Conservation (phyloP, 305 asterid genomes). For the Andrographis paniculata region DNA sequence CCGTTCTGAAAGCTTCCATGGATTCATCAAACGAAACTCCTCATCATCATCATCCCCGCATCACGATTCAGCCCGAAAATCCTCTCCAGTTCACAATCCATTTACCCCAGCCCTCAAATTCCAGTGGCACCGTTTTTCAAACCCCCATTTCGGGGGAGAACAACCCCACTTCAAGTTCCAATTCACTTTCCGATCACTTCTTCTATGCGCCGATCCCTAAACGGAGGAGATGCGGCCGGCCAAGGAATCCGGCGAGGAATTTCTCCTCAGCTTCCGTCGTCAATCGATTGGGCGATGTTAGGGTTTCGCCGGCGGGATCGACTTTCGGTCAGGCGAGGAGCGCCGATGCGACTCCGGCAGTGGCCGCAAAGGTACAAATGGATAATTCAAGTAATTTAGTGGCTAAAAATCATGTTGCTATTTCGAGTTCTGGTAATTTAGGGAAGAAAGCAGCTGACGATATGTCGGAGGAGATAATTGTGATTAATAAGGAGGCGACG, state of each 20-base stretch:
- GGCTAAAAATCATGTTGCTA: slow-evolving; percentile 20
- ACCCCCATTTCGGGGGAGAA: slow-evolving; percentile 21
- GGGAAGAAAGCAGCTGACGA: slow-evolving; percentile 30
- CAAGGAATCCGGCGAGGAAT: slow-evolving; percentile 40
- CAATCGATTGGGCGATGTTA: slow-evolving; percentile 19
- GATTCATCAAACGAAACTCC: slow-evolving; percentile 31
- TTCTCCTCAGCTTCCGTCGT: slow-evolving; percentile 15
- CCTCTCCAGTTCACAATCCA: slow-evolving; percentile 30
- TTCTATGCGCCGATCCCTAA: slow-evolving; percentile 50
- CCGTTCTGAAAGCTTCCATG: slow-evolving; percentile 27
- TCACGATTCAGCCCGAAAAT: slow-evolving; percentile 24
- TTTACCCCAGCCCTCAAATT: slow-evolving; percentile 21
- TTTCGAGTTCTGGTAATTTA: slow-evolving; percentile 18
- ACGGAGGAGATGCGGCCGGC: slow-evolving; percentile 66
- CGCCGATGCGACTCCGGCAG: neutral
- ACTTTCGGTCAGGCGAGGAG: slow-evolving; percentile 24
- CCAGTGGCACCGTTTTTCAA: slow-evolving; percentile 15
- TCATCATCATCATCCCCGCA: slow-evolving; percentile 21
- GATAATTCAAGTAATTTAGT: slow-evolving; percentile 21
- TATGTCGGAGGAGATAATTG: slow-evolving; percentile 80
- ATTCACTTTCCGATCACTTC: slow-evolving; percentile 30
- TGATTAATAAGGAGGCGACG: slow-evolving; percentile 84
- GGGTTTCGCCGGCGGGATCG: slow-evolving; percentile 21
- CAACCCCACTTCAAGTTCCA: slow-evolving; percentile 22
- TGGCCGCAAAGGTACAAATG: slow-evolving; percentile 18